These are phyloP conservation scores for Phtheirospermum japonicum DNA, from an alignment of 257 asterid species.

Conservation along the genomic window DNA sequence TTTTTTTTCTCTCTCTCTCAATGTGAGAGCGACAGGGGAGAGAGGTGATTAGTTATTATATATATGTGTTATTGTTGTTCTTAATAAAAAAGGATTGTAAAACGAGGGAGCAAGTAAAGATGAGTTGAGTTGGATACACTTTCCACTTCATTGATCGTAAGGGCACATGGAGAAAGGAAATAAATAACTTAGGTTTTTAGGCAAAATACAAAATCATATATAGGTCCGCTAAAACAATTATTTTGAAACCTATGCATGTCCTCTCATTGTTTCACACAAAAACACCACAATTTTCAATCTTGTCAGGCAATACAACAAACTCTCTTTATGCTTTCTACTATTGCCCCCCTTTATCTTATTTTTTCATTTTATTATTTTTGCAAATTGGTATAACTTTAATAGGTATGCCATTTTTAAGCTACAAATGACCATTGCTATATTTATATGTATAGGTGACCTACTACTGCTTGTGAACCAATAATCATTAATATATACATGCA, in stretches of 20 bases:
- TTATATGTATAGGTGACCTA: background rate
- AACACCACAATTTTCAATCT: no score
- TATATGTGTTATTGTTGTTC: no score
- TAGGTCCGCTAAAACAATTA: constrained; percentile 36
- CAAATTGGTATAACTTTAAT: constrained; percentile 6
- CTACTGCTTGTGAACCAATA: background rate
- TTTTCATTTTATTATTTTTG: background rate
- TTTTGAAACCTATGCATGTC: constrained; percentile 19
- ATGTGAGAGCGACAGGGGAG: no score
- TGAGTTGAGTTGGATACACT: no score
- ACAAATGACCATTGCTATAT: background rate
- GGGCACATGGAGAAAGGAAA: constrained; percentile 53
- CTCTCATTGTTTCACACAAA: no score
- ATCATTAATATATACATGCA: no score
- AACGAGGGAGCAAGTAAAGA: no score
- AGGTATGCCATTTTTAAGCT: background rate
- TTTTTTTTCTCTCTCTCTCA: no score
- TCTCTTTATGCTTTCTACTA: constrained; percentile 11
- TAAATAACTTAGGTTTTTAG: constrained; percentile 30
- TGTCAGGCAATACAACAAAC: background rate
- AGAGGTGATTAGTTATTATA: no score
- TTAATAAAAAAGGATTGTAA: no score
- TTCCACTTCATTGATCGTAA: no score
- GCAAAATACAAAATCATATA: constrained; percentile 44
- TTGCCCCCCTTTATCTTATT: background rate